Percentiles rank a stretch among this genome's conserved stretches.
Conservation (phyloP, 495 filamentous ascomycete species). For the Chaetomium tenue region DNA sequence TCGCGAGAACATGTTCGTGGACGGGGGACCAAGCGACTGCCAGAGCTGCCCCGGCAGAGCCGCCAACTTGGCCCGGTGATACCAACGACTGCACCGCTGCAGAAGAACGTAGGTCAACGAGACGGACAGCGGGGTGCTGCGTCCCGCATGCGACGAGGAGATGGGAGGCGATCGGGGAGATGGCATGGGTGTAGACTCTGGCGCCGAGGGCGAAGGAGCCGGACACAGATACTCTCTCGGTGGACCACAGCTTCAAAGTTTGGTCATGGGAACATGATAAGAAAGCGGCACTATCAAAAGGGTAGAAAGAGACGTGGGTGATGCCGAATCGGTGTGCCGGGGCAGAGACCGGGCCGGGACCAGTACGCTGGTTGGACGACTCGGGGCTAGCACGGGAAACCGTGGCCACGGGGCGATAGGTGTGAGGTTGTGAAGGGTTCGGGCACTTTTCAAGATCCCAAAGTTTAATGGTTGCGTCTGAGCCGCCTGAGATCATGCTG, state of each 20-base stretch:
- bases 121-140: conserved; percentile 71
- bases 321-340: conserved; percentile 71
- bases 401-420: conserved; percentile 49
- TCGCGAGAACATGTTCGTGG: conserved; percentile 73
- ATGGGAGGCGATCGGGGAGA: conserved; percentile 67
- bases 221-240: conserved; percentile 57
- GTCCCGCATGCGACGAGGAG: conserved; percentile 82
- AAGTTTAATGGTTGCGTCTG: conserved; percentile 71
- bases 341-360: background rate
- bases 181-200: conserved; percentile 71
- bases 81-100: conserved; percentile 69
- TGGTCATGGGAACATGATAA: conserved; percentile 81
- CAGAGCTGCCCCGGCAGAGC: conserved; percentile 64
- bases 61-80: conserved; percentile 45
- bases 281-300: conserved; percentile 78
- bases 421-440: conserved; percentile 41
- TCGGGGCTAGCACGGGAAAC: conserved; percentile 31
- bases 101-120: conserved; percentile 80
- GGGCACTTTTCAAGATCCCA: conserved; percentile 72
- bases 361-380: background rate
- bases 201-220: conserved; percentile 69
- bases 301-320: conserved; percentile 83
- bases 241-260: conserved; percentile 74
- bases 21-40: conserved; percentile 77
- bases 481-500: conserved; percentile 79